Conservation (phyloP, 2,329 filamentous ascomycete genomes). For the Talaromyces sp. region DNA sequence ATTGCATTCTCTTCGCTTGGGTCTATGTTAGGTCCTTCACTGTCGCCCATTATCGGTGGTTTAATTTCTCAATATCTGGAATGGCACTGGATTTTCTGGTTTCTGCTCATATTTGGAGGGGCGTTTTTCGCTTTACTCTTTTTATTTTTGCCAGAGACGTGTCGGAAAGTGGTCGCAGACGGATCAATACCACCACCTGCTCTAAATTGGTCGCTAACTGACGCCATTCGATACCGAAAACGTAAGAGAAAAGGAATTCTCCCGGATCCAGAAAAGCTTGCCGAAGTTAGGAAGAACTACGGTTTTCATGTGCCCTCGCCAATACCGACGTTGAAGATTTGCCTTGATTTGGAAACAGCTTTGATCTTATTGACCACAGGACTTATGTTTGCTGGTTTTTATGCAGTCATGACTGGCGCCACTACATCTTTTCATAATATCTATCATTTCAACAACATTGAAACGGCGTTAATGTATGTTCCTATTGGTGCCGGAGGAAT, state of each 20-base stretch:
- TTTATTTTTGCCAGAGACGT: slow-evolving; percentile 31
- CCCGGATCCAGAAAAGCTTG: slow-evolving; percentile 7
- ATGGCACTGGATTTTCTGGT: slow-evolving; percentile 40
- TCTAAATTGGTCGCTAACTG: slow-evolving; percentile 18
- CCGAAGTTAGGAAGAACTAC: slow-evolving; percentile 12
- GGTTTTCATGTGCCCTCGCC: slow-evolving; percentile 31
- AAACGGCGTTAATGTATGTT: slow-evolving; percentile 37
- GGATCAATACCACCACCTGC: slow-evolving; percentile 20
- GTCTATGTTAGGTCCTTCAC: slow-evolving; percentile 25
- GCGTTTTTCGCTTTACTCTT: slow-evolving; percentile 29
- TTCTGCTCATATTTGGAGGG: slow-evolving; percentile 42
- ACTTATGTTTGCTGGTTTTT: slow-evolving; percentile 44
- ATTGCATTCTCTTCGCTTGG: slow-evolving; percentile 31
- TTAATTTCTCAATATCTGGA: slow-evolving; percentile 29
- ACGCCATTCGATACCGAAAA: slow-evolving; percentile 16
- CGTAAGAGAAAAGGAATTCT: slow-evolving; percentile 13
- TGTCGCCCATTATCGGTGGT: slow-evolving; percentile 31
- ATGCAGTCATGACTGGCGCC: slow-evolving; percentile 40
- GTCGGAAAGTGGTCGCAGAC: slow-evolving; percentile 29
- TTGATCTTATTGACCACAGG: slow-evolving; percentile 33
- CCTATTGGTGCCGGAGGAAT: slow-evolving; percentile 35
- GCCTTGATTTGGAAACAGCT: slow-evolving; percentile 30
- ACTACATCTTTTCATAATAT: slow-evolving; percentile 26
- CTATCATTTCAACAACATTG: slow-evolving; percentile 35
- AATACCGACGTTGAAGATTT: slow-evolving; percentile 29